A percentile compares a stretch with the other conserved stretches of the same genome.
phyloP scores from a whole-genome alignment of 2,329 filamentous ascomycete genomes.

The Setomelanomma holmii region DNA sequence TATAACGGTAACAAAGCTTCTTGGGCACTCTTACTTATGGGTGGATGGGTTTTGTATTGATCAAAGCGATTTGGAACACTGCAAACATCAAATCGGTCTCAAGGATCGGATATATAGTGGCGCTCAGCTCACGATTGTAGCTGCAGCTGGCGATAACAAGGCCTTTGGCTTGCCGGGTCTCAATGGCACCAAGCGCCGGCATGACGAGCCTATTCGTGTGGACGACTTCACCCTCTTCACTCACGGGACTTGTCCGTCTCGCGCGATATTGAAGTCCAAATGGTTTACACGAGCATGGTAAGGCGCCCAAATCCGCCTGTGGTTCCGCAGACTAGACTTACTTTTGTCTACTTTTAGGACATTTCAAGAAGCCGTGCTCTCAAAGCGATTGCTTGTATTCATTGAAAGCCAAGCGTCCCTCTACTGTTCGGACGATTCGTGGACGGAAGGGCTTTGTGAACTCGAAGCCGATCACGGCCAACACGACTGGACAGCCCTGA shows the following conservation, averaged over 20 bases:
- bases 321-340: not conserved
- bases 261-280: not conserved
- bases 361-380: slow-evolving; percentile 7
- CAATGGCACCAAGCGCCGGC: not conserved
- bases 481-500: too few species aligned
- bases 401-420: slow-evolving; percentile 8
- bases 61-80: not conserved
- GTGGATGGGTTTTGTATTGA: slow-evolving; percentile 11
- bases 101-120: slow-evolving; percentile 15
- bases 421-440: not conserved
- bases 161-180: slow-evolving; percentile 10
- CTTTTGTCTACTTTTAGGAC: not conserved
- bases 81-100: slow-evolving; percentile 7
- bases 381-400: slow-evolving; percentile 3
- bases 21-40: slow-evolving; percentile 9
- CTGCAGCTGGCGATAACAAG: slow-evolving; percentile 21
- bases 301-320: not conserved
- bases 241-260: not conserved
- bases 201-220: not conserved
- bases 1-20: not conserved
- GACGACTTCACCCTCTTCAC: not conserved
- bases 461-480: too few species aligned
- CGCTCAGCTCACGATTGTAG: slow-evolving; percentile 17
- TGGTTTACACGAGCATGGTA: slow-evolving; percentile 7
- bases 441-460: not conserved